Conservation (phyloP, 495 filamentous ascomycete genomes). For the Parachaetomium inaequale region DNA sequence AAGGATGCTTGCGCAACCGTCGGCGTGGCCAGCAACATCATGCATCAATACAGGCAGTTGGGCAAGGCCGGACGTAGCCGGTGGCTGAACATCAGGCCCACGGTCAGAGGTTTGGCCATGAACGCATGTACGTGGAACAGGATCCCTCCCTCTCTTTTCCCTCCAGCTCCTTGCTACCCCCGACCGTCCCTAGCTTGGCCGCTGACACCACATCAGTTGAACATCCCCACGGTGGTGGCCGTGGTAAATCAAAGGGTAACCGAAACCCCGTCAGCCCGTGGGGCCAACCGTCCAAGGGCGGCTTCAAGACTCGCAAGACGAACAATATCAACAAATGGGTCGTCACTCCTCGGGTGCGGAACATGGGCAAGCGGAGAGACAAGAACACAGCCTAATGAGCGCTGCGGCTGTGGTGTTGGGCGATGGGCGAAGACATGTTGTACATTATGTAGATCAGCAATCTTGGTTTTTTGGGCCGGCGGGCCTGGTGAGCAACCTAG, state of each 20-base stretch:
- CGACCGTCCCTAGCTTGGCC: not conserved
- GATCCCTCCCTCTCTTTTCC: not conserved
- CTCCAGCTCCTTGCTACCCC: not conserved
- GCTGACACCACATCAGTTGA: constrained; percentile 54
- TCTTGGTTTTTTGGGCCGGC: not conserved
- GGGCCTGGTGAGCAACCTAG: not conserved
- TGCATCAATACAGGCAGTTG: constrained; percentile 82
- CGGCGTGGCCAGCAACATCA: constrained; percentile 87
- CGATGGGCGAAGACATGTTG: constrained; percentile 23
- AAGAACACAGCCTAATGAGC: constrained; percentile 41
- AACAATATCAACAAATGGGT: constrained; percentile 78
- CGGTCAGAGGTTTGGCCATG: constrained; percentile 96
- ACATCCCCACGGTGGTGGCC: constrained; percentile 96
- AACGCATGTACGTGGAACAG: constrained; percentile 65
- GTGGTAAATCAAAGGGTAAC: constrained; percentile 99
- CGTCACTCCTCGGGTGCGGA: constrained; percentile 67
- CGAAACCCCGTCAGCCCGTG: constrained; percentile 89
- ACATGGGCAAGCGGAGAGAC: constrained; percentile 66
- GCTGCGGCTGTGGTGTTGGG: constrained; percentile 7
- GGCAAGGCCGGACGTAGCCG: constrained; percentile 91
- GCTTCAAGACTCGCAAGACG: constrained; percentile 84
- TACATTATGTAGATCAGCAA: constrained; percentile 35
- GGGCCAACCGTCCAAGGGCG: constrained; percentile 92
- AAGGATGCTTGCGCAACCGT: constrained; percentile 91
- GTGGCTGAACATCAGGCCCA: constrained; percentile 90